phyloP scores from a whole-genome alignment of 345 rosid species.

The Geranium brycei region DNA sequence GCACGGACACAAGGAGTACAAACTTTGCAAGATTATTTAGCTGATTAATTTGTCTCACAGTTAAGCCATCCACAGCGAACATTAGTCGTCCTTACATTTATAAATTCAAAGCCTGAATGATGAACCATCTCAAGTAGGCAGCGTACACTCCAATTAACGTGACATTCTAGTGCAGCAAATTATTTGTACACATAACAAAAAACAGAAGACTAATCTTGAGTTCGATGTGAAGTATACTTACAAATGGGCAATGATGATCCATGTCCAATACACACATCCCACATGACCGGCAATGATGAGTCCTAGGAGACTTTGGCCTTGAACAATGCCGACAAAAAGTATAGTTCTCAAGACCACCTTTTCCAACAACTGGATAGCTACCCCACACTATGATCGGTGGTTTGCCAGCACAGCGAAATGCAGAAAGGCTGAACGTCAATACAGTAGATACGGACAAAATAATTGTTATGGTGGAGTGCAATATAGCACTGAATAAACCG shows the following conservation, averaged over 20 bases:
- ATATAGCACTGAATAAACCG: constrained; percentile 40
- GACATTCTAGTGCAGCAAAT: not conserved
- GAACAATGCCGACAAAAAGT: constrained; percentile 64
- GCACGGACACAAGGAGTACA: too few species aligned
- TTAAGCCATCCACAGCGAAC: too few species aligned
- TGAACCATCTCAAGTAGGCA: not conserved
- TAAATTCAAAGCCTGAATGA: too few species aligned
- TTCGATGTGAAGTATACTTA: constrained; percentile 25
- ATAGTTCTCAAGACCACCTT: constrained; percentile 55
- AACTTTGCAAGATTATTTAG: too few species aligned
- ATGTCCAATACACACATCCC: constrained; percentile 77
- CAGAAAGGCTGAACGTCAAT: constrained; percentile 51
- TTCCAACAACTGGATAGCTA: constrained; percentile 73
- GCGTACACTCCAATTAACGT: not conserved
- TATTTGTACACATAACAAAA: not conserved
- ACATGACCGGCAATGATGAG: constrained; percentile 92
- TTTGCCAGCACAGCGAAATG: constrained; percentile 59
- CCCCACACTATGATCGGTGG: constrained; percentile 58
- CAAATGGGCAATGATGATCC: constrained; percentile 99
- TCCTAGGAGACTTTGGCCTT: constrained; percentile 75
- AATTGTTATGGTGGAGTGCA: constrained; percentile 33
- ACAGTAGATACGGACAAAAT: constrained; percentile 41
- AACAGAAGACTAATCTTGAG: not conserved
- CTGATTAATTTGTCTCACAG: too few species aligned
- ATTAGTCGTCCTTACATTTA: too few species aligned